These are phyloP conservation scores for Wickerhamiella allomyrinae DNA, from an alignment of 805 yeast genomes.

Conservation along the genomic window DNA sequence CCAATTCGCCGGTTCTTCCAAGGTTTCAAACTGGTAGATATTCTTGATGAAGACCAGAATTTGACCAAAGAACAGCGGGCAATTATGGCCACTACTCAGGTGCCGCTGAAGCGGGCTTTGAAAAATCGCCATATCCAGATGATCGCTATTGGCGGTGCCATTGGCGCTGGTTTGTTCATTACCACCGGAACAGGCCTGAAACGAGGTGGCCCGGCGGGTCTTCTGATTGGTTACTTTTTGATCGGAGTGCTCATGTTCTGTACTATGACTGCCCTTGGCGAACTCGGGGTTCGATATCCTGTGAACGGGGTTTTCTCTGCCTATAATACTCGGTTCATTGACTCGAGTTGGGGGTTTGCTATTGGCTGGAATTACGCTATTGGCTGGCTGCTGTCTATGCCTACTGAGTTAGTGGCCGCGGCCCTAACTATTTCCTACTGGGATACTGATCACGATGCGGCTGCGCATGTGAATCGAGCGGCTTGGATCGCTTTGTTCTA, in stretches of 20 bases:
- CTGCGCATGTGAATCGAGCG: slow-evolving; percentile 34
- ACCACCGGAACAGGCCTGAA: slow-evolving; percentile 49
- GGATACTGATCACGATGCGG: slow-evolving; percentile 30
- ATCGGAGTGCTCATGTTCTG: slow-evolving; percentile 52
- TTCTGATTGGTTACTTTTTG: slow-evolving; percentile 41
- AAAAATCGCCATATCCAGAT: slow-evolving; percentile 48
- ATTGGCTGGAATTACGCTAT: slow-evolving; percentile 59
- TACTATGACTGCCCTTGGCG: slow-evolving; percentile 54
- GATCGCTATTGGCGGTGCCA: slow-evolving; percentile 63
- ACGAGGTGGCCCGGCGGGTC: slow-evolving; percentile 45
- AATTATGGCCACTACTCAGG: slow-evolving; percentile 31
- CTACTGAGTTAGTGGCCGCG: slow-evolving; percentile 53
- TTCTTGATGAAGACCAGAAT: slow-evolving; percentile 27
- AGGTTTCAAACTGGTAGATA: slow-evolving; percentile 11
- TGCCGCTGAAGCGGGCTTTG: slow-evolving; percentile 35
- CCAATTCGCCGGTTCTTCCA: slow-evolving; percentile 1
- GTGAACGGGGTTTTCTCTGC: slow-evolving; percentile 51
- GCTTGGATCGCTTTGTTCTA: slow-evolving; percentile 45
- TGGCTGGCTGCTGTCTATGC: slow-evolving; percentile 50
- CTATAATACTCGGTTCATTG: slow-evolving; percentile 47
- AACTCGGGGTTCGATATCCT: slow-evolving; percentile 53
- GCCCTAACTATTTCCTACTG: slow-evolving; percentile 42
- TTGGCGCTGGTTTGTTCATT: slow-evolving; percentile 63
- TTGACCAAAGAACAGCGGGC: slow-evolving; percentile 21
- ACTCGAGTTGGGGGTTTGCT: slow-evolving; percentile 56